Conservation (phyloP, 192 early-diverging fungal genomes). For the Coemansia sp. region DNA sequence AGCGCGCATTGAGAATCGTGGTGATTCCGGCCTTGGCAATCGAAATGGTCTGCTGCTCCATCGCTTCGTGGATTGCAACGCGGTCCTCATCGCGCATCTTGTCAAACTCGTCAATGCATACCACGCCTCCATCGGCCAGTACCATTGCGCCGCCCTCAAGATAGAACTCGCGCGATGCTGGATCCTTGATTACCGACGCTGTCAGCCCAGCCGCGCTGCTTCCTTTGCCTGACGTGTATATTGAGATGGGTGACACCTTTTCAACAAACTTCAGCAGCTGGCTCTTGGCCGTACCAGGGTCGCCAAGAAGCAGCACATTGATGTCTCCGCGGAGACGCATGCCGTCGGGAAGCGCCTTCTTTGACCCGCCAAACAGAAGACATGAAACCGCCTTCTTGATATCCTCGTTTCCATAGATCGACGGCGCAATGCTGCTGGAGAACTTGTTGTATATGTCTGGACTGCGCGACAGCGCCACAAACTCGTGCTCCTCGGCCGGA, state of each 20-base stretch:
- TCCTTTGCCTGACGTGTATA: constrained; percentile 99
- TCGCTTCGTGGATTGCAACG: constrained; percentile 99
- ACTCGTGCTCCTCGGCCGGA: constrained; percentile 92
- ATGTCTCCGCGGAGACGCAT: constrained; percentile 98
- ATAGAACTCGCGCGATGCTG: constrained; percentile 89
- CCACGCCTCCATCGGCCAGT: constrained; percentile 96
- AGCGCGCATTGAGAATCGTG: constrained; percentile 94
- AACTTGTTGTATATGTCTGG: constrained; percentile 91
- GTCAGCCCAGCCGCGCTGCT: constrained; percentile 98
- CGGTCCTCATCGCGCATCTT: constrained; percentile 99
- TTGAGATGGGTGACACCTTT: constrained; percentile 94
- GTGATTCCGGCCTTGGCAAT: constrained; percentile 99
- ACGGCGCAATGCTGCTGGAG: constrained; percentile 90
- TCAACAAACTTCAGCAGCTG: constrained; percentile 99
- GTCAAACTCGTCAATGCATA: constrained; percentile 99
- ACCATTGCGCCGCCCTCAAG: constrained; percentile 99
- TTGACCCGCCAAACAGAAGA: constrained; percentile 94
- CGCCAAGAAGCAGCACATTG: constrained; percentile 94
- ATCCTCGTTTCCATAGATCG: constrained; percentile 94
- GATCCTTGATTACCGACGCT: constrained; percentile 94
- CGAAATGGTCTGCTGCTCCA: constrained; percentile 99
- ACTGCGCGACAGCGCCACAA: constrained; percentile 78
- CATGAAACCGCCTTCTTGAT: constrained; percentile 96
- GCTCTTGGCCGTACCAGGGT: constrained; percentile 98
- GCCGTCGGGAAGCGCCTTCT: constrained; percentile 93